Conservation (phyloP, 2,329 filamentous ascomycete species). For the Alternaria tenuissima region DNA sequence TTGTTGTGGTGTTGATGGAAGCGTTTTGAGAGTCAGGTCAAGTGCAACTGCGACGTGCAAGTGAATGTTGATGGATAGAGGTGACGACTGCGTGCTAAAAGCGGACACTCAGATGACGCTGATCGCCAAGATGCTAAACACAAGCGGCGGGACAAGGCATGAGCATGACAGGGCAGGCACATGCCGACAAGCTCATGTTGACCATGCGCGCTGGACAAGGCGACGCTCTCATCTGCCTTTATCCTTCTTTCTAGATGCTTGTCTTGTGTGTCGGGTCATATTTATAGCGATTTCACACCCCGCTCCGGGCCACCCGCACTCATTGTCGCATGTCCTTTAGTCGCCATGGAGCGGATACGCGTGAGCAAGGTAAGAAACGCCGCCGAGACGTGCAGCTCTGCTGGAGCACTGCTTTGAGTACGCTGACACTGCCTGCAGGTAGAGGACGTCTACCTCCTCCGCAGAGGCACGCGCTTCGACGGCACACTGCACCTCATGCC, state of each 20-base stretch:
- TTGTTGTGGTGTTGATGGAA: not conserved
- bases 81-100: not conserved
- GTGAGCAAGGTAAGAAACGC: conserved; percentile 53
- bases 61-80: not conserved
- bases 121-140: conserved; percentile 32
- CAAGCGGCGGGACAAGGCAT: conserved; percentile 31
- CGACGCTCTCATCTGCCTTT: conserved; percentile 11
- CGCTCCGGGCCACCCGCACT: conserved; percentile 6
- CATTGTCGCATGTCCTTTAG: conserved; percentile 1
- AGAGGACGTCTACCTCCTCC: conserved; percentile 68
- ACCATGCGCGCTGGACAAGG: conserved; percentile 21
- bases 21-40: not conserved
- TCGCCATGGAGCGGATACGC: conserved; percentile 56
- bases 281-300: conserved; percentile 7
- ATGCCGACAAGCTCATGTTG: conserved; percentile 28
- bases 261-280: conserved; percentile 10
- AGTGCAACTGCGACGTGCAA: not conserved
- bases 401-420: not conserved
- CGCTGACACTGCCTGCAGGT: conserved; percentile 52
- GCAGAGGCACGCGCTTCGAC: conserved; percentile 63
- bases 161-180: conserved; percentile 30
- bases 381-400: not conserved
- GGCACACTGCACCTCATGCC: conserved; percentile 70
- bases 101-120: conserved; percentile 21
- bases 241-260: conserved; percentile 4